Base-by-base conservation (phyloP, 371 early-diverging fungal genomes). In the Mucor velutinosus region DNA sequence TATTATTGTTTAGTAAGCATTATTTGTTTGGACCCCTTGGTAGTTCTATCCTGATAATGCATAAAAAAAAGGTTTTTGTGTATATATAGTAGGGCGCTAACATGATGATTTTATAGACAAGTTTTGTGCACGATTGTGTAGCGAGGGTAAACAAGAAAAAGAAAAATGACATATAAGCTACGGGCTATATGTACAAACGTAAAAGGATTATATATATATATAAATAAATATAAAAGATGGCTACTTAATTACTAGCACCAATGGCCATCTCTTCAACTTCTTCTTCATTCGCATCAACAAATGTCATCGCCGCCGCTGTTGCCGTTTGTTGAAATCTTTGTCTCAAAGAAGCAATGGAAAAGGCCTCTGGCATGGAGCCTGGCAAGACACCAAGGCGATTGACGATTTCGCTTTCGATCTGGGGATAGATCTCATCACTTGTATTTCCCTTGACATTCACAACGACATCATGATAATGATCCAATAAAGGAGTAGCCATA, bases 371-470 rank as follows among this genome's bases (percentile, higher is more conserved):
- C n/a, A 63, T 17, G 59, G 45, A 21, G n/a, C 73, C 73, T 39
- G 80, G 83, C 30, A 83, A 60, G 19, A 76, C 59, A 21, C 80
- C 79, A n/a, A 83, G 69, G 12, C 76, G 63, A 47, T 83, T 79
- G 12, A 83, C 80, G 27, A 84, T 82, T 58, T 83, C 82, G 4
- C 73, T 77, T 64, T 84, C 82, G 56, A 97, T 87, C 76, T 92
- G 87, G n/a, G 96, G 97, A 74, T 89, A 95, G 60, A 97, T 94
- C 69, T 91, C 90, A 66, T 95, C 96, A 17, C 94, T 94, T 14
- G 96, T 95, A 12, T 82, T 80, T 27, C 96, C 97, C 3, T 76
- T 56, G 59, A 93, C 79, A 58, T 86, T 87, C 25, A 86, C 79
- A 47, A 95, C 84, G 43, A 94, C 83, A 53, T 86, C 81, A 7